Base-by-base conservation (phyloP, 139 green algal genomes). In the Microglena sp. region DNA sequence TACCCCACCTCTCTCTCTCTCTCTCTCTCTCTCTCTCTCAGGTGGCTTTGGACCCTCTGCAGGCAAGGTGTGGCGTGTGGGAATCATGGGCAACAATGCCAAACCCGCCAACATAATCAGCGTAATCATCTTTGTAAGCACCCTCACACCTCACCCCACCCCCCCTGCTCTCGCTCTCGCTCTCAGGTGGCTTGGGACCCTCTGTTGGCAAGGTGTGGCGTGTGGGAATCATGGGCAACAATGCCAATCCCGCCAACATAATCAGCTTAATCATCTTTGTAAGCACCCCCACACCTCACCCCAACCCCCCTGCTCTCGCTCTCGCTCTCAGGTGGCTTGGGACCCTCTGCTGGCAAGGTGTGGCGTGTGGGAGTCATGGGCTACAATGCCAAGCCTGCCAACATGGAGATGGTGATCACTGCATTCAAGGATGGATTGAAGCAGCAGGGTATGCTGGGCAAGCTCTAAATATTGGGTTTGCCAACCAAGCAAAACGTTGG, bases 81-180 rank as follows among this genome's bases (percentile, higher is more conserved):
- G 87, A 33, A 74, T 92, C 75, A 90, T 93, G 84, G 89, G 89
- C 40, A 91, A 90, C 85, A 95, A 95, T 64, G 87, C 87, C 27
- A 69, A 56, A 15, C 84, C 85, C 11, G 72, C 76, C 40, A 95
- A 90, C 60, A 74, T 95, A n/a, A n/a, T n/a, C n/a, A n/a, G n/a
- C n/a, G n/a, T n/a, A n/a, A n/a, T n/a, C n/a, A n/a, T n/a, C n/a
- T n/a, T n/a, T n/a, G n/a, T n/a, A n/a, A n/a, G n/a, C n/a, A n/a
- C n/a, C n/a, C n/a, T n/a, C n/a, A n/a, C n/a, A n/a, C n/a, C n/a
- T n/a, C n/a, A n/a, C n/a, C n/a, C n/a, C n/a, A n/a, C n/a, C n/a
- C n/a, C n/a, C n/a, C n/a, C n/a, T n/a, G n/a, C n/a, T n/a, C n/a
- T n/a, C n/a, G n/a, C n/a, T n/a, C n/a, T n/a, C n/a, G n/a, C n/a